A percentile compares a stretch with the other conserved stretches of the same genome.
phyloP scores from a whole-genome alignment of 164 flowering plant species.

The Pachysandra terminalis region DNA sequence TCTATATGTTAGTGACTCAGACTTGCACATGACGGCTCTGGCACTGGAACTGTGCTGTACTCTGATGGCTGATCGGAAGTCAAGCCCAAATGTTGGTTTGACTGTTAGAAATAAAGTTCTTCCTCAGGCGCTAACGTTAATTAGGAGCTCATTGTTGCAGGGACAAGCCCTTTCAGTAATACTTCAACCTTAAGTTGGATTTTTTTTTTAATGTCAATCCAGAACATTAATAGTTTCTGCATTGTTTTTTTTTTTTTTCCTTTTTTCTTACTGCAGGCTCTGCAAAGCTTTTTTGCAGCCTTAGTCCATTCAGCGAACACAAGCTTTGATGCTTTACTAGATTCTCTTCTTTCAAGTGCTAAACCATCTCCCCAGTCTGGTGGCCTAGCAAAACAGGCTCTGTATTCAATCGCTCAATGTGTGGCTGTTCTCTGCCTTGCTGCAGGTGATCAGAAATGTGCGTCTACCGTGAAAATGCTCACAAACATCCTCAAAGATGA shows the following conservation, averaged over 20 bases:
- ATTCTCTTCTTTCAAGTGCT: conserved; percentile 92
- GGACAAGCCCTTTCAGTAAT: conserved; percentile 92
- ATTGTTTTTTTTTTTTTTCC: conserved; percentile 1
- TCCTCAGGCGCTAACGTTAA: conserved; percentile 81
- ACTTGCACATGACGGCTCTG: conserved; percentile 96
- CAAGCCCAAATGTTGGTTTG: conserved; percentile 64
- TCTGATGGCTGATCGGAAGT: conserved; percentile 78
- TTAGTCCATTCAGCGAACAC: conserved; percentile 84
- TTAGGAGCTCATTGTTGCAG: conserved; percentile 92
- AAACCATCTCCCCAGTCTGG: conserved; percentile 89
- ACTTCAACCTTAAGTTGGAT: conserved; percentile 1
- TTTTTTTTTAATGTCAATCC: background rate
- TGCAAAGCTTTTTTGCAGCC: conserved; percentile 79
- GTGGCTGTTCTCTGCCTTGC: conserved; percentile 99
- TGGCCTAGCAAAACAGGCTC: conserved; percentile 90
- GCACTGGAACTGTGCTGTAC: conserved; percentile 98
- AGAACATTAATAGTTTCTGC: background rate
- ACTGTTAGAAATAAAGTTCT: conserved; percentile 90
- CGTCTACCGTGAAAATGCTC: conserved; percentile 90
- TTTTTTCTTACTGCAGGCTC: conserved; percentile 71
- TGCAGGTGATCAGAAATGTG: conserved; percentile 90
- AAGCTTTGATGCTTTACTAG: conserved; percentile 83
- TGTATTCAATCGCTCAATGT: conserved; percentile 92
- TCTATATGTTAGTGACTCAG: conserved; percentile 72
- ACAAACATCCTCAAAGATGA: conserved; percentile 75